Base-by-base conservation (phyloP, 2,329 filamentous ascomycete genomes). In the Colletotrichum noveboracense region DNA sequence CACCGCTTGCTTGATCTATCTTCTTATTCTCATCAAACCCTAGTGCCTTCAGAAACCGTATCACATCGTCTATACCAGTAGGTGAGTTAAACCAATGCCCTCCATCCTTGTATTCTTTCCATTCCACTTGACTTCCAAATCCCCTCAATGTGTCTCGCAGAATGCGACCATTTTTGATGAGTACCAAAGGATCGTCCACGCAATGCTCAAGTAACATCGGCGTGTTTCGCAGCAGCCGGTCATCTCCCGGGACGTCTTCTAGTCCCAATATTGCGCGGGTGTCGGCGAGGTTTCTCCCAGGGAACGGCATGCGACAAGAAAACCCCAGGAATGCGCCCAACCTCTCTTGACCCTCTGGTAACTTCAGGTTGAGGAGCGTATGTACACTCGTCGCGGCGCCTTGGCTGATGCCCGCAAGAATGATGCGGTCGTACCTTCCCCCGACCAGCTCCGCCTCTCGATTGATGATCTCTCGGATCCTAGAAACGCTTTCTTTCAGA, bases 331-430 rank as follows among this genome's bases (percentile, higher is more conserved):
- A 85, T 1, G 83, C 86, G 13, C 78, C 83, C 34, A 85, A 43
- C 6, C 78, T 73, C 0, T 70, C 62, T 2, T 72, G 71, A 0
- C 48, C 74, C 5, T 56, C 52, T 3, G 80, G 81, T 1, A 83
- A 56, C 3, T 79, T 71, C 9, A 87, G 73, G 60, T 83, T 85
- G 48, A 88, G 80, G 3, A 88, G 77, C 5, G 82, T 80, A 48
- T 86, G 84, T 3, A 83, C 79, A 28, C 82, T 80, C 6, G 87
- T 86, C 1, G 87, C 86, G 3, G 81, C 86, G 24, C 87, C 88
- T 81, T 87, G 86, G 70, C 87, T 87, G 67, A 89, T 87, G 0
- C 88, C 87, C 8, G 85, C 85, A 1, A 89, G 78, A 7, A 89
- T 81, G 26, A 89, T 78, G 7, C 79, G 79, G 21, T 87, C 82